Conservation (phyloP, 495 filamentous ascomycete species). For the Penicillium parvum region DNA sequence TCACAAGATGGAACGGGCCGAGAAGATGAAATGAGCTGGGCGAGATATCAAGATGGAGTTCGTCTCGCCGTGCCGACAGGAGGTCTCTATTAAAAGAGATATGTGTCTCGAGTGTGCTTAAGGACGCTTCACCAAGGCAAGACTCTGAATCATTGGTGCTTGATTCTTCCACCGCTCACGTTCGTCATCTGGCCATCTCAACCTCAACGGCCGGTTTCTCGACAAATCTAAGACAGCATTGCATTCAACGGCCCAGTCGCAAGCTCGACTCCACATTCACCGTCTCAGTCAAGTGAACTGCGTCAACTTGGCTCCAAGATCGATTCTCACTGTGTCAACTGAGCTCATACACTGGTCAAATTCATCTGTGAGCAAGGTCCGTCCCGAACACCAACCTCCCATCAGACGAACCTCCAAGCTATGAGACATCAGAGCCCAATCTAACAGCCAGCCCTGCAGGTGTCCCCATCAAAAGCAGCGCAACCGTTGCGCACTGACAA, state of each 20-base stretch:
- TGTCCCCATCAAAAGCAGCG: conserved; percentile 18
- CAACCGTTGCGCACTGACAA: conserved; percentile 16
- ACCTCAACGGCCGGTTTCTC: conserved; percentile 4
- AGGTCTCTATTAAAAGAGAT: conserved; percentile 1
- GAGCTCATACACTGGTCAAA: background rate
- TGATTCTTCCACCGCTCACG: no score
- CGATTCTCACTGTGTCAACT: no score
- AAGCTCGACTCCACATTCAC: background rate
- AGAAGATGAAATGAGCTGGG: conserved; percentile 7
- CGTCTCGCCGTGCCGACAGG: background rate
- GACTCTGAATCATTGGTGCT: no score
- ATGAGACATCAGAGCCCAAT: conserved; percentile 17
- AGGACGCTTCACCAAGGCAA: no score
- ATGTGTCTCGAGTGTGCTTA: no score
- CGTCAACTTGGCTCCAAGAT: no score
- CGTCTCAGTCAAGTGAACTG: background rate
- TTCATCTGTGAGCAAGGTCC: background rate
- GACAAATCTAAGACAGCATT: conserved; percentile 26
- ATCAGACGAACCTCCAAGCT: background rate
- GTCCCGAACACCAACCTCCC: background rate
- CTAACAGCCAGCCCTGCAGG: conserved; percentile 26
- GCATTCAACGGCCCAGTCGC: conserved; percentile 17
- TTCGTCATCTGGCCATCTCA: background rate
- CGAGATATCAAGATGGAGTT: conserved; percentile 11
- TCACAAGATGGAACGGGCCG: conserved; percentile 5